Percentiles rank a stretch among this genome's conserved stretches.
phyloP scores from a whole-genome alignment of 2,329 filamentous ascomycete genomes.

The Colletotrichum theobromicola region DNA sequence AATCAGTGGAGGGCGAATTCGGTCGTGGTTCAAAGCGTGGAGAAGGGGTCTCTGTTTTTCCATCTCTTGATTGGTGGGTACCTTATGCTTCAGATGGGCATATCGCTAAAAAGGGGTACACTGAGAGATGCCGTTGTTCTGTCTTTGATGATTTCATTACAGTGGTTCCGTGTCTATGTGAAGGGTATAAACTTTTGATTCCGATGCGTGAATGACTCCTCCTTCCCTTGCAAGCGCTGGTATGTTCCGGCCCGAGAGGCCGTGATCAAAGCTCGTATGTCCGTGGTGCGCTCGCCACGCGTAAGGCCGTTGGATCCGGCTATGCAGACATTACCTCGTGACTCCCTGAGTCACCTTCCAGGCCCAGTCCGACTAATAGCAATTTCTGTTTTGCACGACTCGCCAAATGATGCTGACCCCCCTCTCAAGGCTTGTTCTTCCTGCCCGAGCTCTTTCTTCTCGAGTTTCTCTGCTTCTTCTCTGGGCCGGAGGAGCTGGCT shows the following conservation, averaged over 20 bases:
- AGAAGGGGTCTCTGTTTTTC: background rate
- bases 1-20: slow-evolving; percentile 10
- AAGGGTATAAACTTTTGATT: slow-evolving; percentile 18
- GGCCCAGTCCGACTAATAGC: background rate
- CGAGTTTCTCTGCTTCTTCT: slow-evolving; percentile 36
- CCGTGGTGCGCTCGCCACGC: background rate
- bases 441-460: slow-evolving; percentile 27
- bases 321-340: background rate
- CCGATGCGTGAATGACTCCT: background rate
- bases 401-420: background rate
- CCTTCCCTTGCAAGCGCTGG: background rate
- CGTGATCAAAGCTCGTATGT: background rate
- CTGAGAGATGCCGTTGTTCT: background rate
- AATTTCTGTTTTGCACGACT: background rate
- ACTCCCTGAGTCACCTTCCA: background rate
- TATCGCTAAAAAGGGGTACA: background rate
- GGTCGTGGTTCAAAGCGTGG: background rate
- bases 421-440: slow-evolving; percentile 2
- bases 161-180: background rate
- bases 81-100: background rate
- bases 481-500: slow-evolving; percentile 27
- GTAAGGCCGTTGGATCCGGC: background rate
- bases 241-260: background rate
- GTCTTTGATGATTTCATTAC: background rate
- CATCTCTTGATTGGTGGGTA: background rate